Conservation (phyloP, 352 stramenopile species). For the Phytophthora sp. region DNA sequence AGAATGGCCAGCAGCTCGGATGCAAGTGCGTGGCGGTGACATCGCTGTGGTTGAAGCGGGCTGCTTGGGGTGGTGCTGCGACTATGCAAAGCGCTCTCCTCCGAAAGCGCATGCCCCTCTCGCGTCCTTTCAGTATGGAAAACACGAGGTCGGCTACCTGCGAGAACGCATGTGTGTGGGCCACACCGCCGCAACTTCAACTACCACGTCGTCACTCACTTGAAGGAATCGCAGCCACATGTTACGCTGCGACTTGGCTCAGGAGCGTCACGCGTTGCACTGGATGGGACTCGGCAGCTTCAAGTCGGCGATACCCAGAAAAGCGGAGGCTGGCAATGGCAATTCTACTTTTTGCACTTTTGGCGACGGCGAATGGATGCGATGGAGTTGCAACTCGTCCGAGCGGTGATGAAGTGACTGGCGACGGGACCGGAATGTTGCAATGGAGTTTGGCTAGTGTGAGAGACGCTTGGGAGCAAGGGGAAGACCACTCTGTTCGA, state of each 20-base stretch:
- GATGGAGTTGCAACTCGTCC: too few relatives aligned
- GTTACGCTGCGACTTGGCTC: too few relatives aligned
- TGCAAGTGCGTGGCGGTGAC: constrained; percentile 10
- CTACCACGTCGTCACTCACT: not conserved
- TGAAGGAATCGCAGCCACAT: not conserved
- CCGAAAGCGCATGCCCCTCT: not conserved
- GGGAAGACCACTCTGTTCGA: too few relatives aligned
- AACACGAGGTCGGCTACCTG: not conserved
- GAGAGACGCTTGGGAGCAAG: too few relatives aligned
- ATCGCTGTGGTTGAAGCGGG: constrained; percentile 20
- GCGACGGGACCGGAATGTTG: too few relatives aligned
- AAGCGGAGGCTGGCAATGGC: too few relatives aligned
- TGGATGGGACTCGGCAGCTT: too few relatives aligned
- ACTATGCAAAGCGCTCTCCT: constrained; percentile 2
- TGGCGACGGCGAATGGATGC: too few relatives aligned
- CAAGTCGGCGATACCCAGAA: too few relatives aligned
- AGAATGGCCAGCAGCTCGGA: constrained; percentile 18
- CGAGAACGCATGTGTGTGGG: not conserved
- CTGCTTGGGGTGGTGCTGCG: constrained; percentile 8
- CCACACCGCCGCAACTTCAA: not conserved
- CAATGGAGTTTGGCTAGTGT: too few relatives aligned
- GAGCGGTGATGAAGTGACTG: too few relatives aligned
- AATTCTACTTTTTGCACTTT: too few relatives aligned
- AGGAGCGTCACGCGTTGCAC: not conserved
- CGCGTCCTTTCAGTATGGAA: not conserved